These are phyloP conservation scores for Termitomyces sp. DNA, from an alignment of 768 basidiomycete species.

Conservation along the genomic window DNA sequence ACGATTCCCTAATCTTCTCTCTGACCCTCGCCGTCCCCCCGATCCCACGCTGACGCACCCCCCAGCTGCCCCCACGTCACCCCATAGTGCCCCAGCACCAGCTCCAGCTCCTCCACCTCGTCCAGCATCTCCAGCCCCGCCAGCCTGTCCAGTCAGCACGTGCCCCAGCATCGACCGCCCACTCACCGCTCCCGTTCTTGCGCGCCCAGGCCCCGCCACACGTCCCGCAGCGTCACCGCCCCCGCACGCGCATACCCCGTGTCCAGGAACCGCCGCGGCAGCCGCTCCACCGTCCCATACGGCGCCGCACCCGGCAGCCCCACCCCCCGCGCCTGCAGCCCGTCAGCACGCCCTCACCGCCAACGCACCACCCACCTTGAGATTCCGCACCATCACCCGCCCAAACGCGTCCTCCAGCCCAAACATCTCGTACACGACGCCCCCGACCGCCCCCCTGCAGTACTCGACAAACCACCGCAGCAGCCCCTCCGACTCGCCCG, in stretches of 20 bases:
- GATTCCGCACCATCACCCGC: slow-evolving; percentile 85
- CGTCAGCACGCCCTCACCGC: neutral
- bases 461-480: slow-evolving; percentile 70
- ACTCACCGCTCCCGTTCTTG: neutral
- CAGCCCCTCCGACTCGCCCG: slow-evolving; percentile 49
- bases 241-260: slow-evolving; percentile 48
- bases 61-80: slow-evolving; percentile 64
- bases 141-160: neutral
- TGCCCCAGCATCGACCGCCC: neutral
- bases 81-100: slow-evolving; percentile 87
- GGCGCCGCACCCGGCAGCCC: slow-evolving; percentile 67
- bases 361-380: slow-evolving; percentile 48
- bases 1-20: slow-evolving; percentile 16
- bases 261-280: slow-evolving; percentile 54
- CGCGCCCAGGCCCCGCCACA: slow-evolving; percentile 44
- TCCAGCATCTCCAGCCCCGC: too few relatives aligned
- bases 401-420: slow-evolving; percentile 85
- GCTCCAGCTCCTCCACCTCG: slow-evolving; percentile 90
- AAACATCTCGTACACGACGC: slow-evolving; percentile 91
- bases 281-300: slow-evolving; percentile 50
- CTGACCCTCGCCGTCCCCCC: slow-evolving; percentile 11
- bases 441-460: slow-evolving; percentile 39
- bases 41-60: neutral
- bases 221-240: slow-evolving; percentile 65
- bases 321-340: slow-evolving; percentile 59